These are phyloP conservation scores for Cardamine occulta DNA, from an alignment of 345 rosid species.

Conservation along the genomic window DNA sequence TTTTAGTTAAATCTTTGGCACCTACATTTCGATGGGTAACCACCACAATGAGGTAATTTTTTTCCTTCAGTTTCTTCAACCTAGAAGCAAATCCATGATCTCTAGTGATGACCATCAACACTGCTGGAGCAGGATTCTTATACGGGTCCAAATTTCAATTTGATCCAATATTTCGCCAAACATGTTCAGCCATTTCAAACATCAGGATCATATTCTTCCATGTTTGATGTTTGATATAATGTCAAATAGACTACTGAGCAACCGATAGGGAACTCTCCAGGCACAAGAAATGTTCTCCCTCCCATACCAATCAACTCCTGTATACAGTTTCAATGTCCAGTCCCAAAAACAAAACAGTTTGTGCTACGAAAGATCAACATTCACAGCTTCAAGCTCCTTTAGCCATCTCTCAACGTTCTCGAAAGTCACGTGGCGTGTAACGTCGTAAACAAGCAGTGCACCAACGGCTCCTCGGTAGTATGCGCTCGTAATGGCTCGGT, in stretches of 20 bases:
- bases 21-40: no score
- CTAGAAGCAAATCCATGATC: no score
- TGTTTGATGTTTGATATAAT: conserved; percentile 34
- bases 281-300: conserved; percentile 53
- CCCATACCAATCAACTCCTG: conserved; percentile 57
- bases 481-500: conserved; percentile 91
- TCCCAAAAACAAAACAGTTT: not conserved
- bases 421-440: conserved; percentile 80
- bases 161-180: no score
- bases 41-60: no score
- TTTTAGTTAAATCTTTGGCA: no score
- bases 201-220: conserved; percentile 51
- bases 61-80: no score
- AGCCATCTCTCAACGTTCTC: conserved; percentile 92
- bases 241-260: conserved; percentile 44
- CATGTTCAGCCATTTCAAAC: conserved; percentile 50
- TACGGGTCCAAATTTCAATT: no score
- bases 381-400: conserved; percentile 87
- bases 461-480: conserved; percentile 92
- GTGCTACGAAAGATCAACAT: not conserved
- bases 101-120: no score
- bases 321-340: not conserved
- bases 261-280: conserved; percentile 52
- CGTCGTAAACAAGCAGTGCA: conserved; percentile 81
- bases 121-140: no score